phyloP scores from a whole-genome alignment of 2,329 filamentous ascomycete species.

The Clonostachys rhizophaga region DNA sequence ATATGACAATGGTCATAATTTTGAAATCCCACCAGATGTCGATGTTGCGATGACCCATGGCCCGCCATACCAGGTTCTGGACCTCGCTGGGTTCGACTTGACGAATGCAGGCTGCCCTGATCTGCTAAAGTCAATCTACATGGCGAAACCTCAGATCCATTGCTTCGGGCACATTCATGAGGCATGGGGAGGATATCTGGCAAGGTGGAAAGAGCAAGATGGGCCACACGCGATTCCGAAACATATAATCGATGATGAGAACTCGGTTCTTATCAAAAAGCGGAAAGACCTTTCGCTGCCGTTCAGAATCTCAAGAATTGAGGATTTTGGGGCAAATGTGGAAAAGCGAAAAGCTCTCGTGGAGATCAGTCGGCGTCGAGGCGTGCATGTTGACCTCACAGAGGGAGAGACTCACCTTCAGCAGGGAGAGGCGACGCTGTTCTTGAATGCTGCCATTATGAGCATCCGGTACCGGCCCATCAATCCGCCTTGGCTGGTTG shows the following conservation, averaged over 20 bases:
- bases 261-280: background rate
- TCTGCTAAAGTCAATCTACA: slow-evolving; percentile 39
- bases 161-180: slow-evolving; percentile 59
- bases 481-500: slow-evolving; percentile 49
- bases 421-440: slow-evolving; percentile 44
- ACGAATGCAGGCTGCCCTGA: slow-evolving; percentile 29
- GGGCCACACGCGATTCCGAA: background rate
- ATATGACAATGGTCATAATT: slow-evolving; percentile 34
- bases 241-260: slow-evolving; percentile 34
- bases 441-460: slow-evolving; percentile 56
- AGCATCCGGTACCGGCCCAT: slow-evolving; percentile 28
- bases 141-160: slow-evolving; percentile 38
- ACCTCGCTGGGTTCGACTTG: slow-evolving; percentile 23
- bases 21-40: slow-evolving; percentile 21
- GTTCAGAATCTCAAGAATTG: too few species aligned
- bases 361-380: slow-evolving; percentile 9
- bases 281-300: background rate
- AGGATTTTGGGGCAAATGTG: background rate
- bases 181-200: slow-evolving; percentile 50
- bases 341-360: slow-evolving; percentile 4
- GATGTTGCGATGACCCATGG: slow-evolving; percentile 52
- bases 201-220: slow-evolving; percentile 36
- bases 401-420: slow-evolving; percentile 21
- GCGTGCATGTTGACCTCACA: slow-evolving; percentile 28
- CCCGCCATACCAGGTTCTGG: slow-evolving; percentile 45